Evolutionary conservation across 2,329 filamentous ascomycete species (phyloP).

Genomic region (Arthroderma sp.): DNA sequence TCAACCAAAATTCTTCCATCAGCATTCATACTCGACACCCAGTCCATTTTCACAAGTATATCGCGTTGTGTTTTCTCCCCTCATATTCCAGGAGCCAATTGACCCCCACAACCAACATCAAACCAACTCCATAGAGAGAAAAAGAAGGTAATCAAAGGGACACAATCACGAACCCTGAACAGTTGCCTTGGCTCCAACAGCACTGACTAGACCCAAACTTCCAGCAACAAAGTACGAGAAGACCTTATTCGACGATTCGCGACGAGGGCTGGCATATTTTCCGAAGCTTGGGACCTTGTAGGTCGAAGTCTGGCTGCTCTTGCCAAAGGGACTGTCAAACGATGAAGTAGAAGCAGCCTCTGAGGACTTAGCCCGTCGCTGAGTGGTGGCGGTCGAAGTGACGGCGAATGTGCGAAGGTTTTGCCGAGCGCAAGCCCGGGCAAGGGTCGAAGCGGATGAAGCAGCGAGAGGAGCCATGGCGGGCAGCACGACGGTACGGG

Average conservation of each 20-base stretch:
- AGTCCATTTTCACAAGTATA: not conserved
- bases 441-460: slow-evolving; percentile 50
- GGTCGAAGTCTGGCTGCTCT: slow-evolving; percentile 33
- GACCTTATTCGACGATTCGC: slow-evolving; percentile 63
- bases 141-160: not conserved
- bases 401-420: slow-evolving; percentile 24
- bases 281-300: slow-evolving; percentile 77
- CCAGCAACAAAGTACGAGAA: slow-evolving; percentile 99
- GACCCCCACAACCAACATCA: too few species aligned
- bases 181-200: slow-evolving; percentile 91
- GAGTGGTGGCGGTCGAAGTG: slow-evolving; percentile 25
- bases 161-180: slow-evolving; percentile 65
- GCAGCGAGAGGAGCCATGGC: slow-evolving; percentile 57
- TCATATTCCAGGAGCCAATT: not conserved
- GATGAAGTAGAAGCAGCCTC: slow-evolving; percentile 23
- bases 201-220: slow-evolving; percentile 79
- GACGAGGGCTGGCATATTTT: slow-evolving; percentile 64
- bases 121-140: too few species aligned
- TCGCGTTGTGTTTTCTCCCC: not conserved
- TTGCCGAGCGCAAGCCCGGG: slow-evolving; percentile 44
- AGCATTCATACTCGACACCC: slow-evolving; percentile 9
- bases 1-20: slow-evolving; percentile 14
- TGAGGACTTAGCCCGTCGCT: slow-evolving; percentile 25
- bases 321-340: slow-evolving; percentile 45
- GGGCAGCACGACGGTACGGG: slow-evolving; percentile 11